Percentiles rank a stretch among this genome's conserved stretches.
Evolutionary conservation across 2,329 filamentous ascomycete genomes (phyloP).

Genomic region (Aspergillus transmontanensis): DNA sequence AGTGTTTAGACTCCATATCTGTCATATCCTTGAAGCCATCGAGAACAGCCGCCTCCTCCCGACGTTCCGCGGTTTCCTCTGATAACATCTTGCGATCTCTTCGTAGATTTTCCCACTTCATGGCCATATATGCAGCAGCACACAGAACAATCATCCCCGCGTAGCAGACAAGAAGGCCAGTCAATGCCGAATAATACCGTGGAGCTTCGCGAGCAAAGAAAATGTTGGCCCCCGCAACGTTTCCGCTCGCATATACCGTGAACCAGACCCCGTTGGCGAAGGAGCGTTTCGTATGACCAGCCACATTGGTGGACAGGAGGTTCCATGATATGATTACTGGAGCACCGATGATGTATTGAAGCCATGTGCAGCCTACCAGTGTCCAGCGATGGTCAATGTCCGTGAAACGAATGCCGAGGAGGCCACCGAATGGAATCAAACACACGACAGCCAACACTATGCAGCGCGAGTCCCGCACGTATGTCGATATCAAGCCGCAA

Average conservation of each 20-base stretch:
- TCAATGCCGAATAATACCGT: conserved; percentile 49
- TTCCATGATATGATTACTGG: conserved; percentile 58
- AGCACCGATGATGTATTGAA: conserved; percentile 54
- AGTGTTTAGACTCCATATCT: conserved; percentile 39
- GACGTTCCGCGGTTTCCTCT: conserved; percentile 1
- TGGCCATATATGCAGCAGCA: conserved; percentile 24
- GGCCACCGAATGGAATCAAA: conserved; percentile 45
- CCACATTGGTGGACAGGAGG: conserved; percentile 49
- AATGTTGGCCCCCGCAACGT: conserved; percentile 52
- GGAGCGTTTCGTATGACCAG: conserved; percentile 56
- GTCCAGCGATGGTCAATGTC: conserved; percentile 50
- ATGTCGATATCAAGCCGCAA: conserved; percentile 48
- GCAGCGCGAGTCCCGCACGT: conserved; percentile 45
- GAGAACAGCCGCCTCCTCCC: conserved; percentile 23
- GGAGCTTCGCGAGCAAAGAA: conserved; percentile 50
- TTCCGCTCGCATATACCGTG: conserved; percentile 50
- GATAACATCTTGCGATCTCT: conserved; percentile 16
- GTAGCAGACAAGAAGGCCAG: conserved; percentile 48
- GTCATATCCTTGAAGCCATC: conserved; percentile 43
- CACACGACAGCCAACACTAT: conserved; percentile 33
- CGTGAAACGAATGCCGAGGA: conserved; percentile 55
- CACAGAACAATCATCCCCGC: conserved; percentile 44
- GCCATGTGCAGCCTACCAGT: conserved; percentile 57
- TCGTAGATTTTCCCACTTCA: conserved; percentile 30
- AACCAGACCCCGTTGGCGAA: conserved; percentile 55